Evolutionary conservation across 2,329 filamentous ascomycete species (phyloP), one percentile per base, ranked within the genome.

Genomic region (Furcasterigmium sp.): DNA sequence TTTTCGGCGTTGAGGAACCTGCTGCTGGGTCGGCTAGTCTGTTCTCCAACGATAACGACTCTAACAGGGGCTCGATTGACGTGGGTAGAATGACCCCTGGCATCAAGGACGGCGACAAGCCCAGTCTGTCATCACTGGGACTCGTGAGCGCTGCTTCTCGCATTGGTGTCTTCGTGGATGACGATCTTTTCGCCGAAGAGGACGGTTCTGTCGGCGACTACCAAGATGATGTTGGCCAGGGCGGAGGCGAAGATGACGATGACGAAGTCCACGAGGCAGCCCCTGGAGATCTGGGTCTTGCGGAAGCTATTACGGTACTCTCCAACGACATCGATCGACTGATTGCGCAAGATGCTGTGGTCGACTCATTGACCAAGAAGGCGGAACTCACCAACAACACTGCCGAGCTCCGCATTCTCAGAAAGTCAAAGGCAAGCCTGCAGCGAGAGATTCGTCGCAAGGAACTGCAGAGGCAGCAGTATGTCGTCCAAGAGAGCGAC

Each of bases 371-470:
- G 45, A 93, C 88, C 3, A 82, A 87, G 45, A 98, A 98, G 65
- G 93, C 94, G 1, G 93, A 98, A 61, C 70, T 98, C 41, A 98
- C 93, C 2, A 98, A 98, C 61, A 98, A 98, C 58, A 90, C 85
- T 13, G 89, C 91, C 2, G 93, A 98, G 62, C 63, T 98, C 41
- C 80, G 93, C 26, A 97, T 98, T 48, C 64, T 98, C 40, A 82
- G 85, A 43, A 98, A 98, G 62, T 96, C 90, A 1, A 95, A 93
- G 62, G 84, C 90, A 25, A 98, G 93, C 62, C 69, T 98, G 45
- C 87, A 95, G 56, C 78, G 93, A 51, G 93, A 98, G 62, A 90
- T 97, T 43, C 80, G 89, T 44, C 82, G 91, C 26, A 98, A 97
- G 60, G 91, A 97, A 63, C 78, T 98, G 57, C 93, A 98, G 61